These are phyloP conservation scores for Canna indica DNA, from an alignment of 176 grass and related monocot genomes.

Conservation along the genomic window DNA sequence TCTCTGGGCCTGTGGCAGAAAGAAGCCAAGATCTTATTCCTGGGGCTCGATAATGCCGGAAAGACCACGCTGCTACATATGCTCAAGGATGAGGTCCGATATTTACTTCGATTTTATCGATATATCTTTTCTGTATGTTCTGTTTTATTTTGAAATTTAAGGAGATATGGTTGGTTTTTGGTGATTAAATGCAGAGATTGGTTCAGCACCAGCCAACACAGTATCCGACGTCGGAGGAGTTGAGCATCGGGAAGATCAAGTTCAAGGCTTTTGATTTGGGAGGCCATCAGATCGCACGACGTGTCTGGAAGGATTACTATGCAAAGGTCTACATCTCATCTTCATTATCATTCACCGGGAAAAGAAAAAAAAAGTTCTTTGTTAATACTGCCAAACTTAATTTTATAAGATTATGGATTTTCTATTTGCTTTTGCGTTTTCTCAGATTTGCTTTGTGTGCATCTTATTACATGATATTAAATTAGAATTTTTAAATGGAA, in stretches of 20 bases:
- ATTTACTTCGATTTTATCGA: background rate
- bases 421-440: too few relatives aligned
- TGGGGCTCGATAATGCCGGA: slow-evolving; percentile 75
- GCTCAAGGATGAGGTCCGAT: slow-evolving; percentile 74
- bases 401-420: too few relatives aligned
- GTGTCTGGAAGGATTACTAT: slow-evolving; percentile 97
- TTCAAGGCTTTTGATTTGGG: slow-evolving; percentile 92
- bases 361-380: background rate
- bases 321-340: slow-evolving; percentile 50
- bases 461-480: background rate
- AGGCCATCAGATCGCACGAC: slow-evolving; percentile 86
- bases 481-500: background rate
- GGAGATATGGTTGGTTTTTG: slow-evolving; percentile 5
- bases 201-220: slow-evolving; percentile 89
- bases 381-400: too few relatives aligned
- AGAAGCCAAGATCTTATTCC: slow-evolving; percentile 85
- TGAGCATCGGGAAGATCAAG: slow-evolving; percentile 79
- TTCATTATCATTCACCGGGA: background rate
- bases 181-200: slow-evolving; percentile 41
- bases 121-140: background rate
- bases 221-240: slow-evolving; percentile 76
- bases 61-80: slow-evolving; percentile 84
- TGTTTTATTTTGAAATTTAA: background rate
- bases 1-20: slow-evolving; percentile 76
- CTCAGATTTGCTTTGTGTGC: too few relatives aligned